These are phyloP conservation scores for Silene coronaria DNA, from an alignment of 179 eudicot genomes.

Conservation along the genomic window DNA sequence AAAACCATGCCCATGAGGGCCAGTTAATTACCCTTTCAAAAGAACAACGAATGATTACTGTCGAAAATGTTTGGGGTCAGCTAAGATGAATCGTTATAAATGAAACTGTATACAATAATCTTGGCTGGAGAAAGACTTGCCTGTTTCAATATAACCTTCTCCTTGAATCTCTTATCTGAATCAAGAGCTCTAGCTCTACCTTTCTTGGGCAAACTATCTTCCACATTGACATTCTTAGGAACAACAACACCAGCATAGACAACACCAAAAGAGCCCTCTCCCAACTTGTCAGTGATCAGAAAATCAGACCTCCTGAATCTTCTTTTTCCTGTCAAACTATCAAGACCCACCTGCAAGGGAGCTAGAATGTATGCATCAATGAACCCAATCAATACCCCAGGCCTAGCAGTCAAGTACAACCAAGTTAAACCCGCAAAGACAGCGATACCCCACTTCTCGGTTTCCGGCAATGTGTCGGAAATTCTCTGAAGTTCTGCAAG, in stretches of 20 bases:
- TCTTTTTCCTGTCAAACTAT: conserved; percentile 61
- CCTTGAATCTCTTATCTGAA: conserved; percentile 60
- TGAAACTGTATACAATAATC: not conserved
- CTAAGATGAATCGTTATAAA: not conserved
- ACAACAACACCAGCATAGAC: conserved; percentile 80
- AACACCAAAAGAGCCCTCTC: conserved; percentile 92
- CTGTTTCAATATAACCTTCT: conserved; percentile 87
- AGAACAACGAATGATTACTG: not conserved
- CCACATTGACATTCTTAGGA: conserved; percentile 53
- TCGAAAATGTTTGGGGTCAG: not conserved
- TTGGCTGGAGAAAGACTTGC: conserved; percentile 25
- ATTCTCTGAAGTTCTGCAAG: conserved; percentile 40
- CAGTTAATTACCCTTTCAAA: not conserved
- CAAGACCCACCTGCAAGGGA: conserved; percentile 67
- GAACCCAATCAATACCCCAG: conserved; percentile 81
- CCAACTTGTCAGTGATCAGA: conserved; percentile 54
- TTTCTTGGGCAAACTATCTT: conserved; percentile 33
- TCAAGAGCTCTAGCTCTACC: conserved; percentile 30
- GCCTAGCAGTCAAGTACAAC: conserved; percentile 88
- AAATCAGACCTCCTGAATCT: conserved; percentile 65
- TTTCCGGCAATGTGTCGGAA: conserved; percentile 44
- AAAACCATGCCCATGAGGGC: not conserved
- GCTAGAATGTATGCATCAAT: conserved; percentile 85
- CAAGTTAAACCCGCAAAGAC: conserved; percentile 58
- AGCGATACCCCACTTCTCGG: conserved; percentile 58